Conservation (phyloP, 1,284 basidiomycete genomes). For the Ganoderma lucidum region DNA sequence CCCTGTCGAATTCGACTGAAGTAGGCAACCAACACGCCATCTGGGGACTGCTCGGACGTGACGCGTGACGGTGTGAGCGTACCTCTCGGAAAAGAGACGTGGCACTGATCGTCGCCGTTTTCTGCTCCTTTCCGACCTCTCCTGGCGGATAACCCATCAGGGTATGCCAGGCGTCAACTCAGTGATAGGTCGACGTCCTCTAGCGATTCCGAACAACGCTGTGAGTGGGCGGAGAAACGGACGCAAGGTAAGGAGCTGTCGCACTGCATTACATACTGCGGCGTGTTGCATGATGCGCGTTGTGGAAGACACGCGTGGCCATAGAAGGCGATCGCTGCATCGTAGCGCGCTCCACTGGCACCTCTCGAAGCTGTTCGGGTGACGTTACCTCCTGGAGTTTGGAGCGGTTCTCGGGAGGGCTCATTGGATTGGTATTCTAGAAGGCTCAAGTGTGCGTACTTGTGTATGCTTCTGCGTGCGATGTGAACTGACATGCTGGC, state of each 20-base stretch:
- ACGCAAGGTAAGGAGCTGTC: constrained; percentile 7
- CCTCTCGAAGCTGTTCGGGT: not conserved
- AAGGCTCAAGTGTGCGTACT: not conserved
- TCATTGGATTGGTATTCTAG: not conserved
- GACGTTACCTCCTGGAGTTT: not conserved
- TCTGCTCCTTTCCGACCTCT: not conserved
- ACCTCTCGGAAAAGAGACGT: not conserved
- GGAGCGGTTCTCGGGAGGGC: not conserved
- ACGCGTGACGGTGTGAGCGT: not conserved
- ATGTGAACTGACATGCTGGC: not conserved
- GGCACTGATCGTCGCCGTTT: not conserved
- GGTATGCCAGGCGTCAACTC: not conserved
- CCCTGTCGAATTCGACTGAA: not conserved
- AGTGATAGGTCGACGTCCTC: not conserved
- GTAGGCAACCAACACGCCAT: not conserved
- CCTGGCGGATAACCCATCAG: not conserved
- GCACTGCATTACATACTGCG: not conserved
- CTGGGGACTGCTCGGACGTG: not conserved
- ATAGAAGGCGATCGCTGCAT: not conserved
- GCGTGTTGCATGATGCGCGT: not conserved
- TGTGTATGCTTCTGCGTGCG: not conserved
- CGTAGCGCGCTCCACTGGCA: not conserved
- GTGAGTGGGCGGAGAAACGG: not conserved
- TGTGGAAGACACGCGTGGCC: constrained; percentile 1
- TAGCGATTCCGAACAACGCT: not conserved